Conservation (phyloP, 495 filamentous ascomycete species). For the Penicillium bovifimosum region DNA sequence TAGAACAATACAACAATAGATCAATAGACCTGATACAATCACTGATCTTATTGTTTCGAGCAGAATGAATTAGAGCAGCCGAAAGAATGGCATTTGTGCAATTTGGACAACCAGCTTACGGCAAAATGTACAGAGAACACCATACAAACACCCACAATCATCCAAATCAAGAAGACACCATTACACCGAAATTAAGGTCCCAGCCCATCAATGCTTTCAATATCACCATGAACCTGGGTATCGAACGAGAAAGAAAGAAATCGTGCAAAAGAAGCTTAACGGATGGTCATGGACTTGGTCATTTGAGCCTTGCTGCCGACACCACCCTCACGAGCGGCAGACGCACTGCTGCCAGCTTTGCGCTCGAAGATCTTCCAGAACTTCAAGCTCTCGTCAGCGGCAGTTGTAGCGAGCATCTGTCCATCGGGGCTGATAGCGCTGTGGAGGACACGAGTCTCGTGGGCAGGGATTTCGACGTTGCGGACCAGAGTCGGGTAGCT, state of each 20-base stretch:
- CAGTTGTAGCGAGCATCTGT: slow-evolving; percentile 93
- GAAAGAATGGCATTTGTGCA: slow-evolving; percentile 15
- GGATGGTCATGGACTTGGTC: slow-evolving; percentile 96
- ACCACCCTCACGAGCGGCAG: slow-evolving; percentile 50
- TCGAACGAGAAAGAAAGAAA: slow-evolving; percentile 17
- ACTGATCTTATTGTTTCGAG: not conserved
- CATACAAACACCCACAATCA: slow-evolving; percentile 3
- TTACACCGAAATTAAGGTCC: slow-evolving; percentile 17
- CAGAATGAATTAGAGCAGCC: not conserved
- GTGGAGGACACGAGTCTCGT: slow-evolving; percentile 94
- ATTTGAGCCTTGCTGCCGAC: slow-evolving; percentile 65
- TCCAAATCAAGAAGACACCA: slow-evolving; percentile 7
- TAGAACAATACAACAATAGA: not conserved
- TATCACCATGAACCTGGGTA: slow-evolving; percentile 20
- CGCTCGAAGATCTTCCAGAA: slow-evolving; percentile 99
- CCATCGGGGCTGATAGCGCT: slow-evolving; percentile 93
- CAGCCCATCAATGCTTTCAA: slow-evolving; percentile 24
- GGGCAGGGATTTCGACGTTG: slow-evolving; percentile 97
- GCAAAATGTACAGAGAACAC: slow-evolving; percentile 13
- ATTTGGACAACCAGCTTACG: slow-evolving; percentile 15
- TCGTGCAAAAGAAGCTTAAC: slow-evolving; percentile 48
- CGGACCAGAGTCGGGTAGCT: slow-evolving; percentile 94
- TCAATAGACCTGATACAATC: not conserved
- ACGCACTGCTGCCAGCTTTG: slow-evolving; percentile 66
- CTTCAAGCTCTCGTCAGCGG: slow-evolving; percentile 94